Conservation (phyloP, 768 basidiomycete species). For the Rhizopogon roseolus region DNA sequence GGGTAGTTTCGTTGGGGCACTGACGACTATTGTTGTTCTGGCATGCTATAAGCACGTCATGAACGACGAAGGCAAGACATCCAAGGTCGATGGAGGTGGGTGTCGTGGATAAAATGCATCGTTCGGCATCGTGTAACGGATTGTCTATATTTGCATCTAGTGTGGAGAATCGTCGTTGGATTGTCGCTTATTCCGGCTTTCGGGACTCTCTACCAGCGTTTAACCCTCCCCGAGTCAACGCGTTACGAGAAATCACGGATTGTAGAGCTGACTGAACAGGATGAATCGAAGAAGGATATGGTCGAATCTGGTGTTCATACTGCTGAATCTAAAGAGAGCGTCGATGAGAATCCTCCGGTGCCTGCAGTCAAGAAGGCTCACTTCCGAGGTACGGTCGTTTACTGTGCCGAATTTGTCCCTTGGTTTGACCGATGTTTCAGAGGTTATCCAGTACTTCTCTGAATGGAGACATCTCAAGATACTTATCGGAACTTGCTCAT, state of each 20-base stretch:
- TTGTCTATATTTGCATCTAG: slow-evolving; percentile 20
- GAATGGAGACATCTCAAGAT: slow-evolving; percentile 68
- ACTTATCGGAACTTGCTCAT: slow-evolving; percentile 59
- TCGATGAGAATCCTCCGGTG: slow-evolving; percentile 15
- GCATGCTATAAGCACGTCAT: slow-evolving; percentile 60
- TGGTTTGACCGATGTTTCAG: slow-evolving; percentile 24
- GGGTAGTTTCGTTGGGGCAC: slow-evolving; percentile 62
- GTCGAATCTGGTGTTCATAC: slow-evolving; percentile 7
- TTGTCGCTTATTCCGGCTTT: slow-evolving; percentile 73
- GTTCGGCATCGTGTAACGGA: background rate
- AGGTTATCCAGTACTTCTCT: slow-evolving; percentile 64
- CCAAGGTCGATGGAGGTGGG: slow-evolving; percentile 67
- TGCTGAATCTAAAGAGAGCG: background rate
- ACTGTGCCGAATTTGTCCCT: background rate
- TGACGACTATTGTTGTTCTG: slow-evolving; percentile 62
- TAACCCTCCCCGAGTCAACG: slow-evolving; percentile 67
- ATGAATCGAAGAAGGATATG: slow-evolving; percentile 28
- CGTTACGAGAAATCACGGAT: slow-evolving; percentile 43
- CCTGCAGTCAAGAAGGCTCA: slow-evolving; percentile 42
- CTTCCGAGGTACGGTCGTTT: slow-evolving; percentile 35
- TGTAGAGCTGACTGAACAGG: slow-evolving; percentile 21
- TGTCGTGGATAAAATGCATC: slow-evolving; percentile 5
- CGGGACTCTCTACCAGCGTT: slow-evolving; percentile 68
- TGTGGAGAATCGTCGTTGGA: slow-evolving; percentile 75
- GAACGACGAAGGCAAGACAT: slow-evolving; percentile 50